Conservation (phyloP, 352 stramenopile genomes). For the Phytophthora foliorum region DNA sequence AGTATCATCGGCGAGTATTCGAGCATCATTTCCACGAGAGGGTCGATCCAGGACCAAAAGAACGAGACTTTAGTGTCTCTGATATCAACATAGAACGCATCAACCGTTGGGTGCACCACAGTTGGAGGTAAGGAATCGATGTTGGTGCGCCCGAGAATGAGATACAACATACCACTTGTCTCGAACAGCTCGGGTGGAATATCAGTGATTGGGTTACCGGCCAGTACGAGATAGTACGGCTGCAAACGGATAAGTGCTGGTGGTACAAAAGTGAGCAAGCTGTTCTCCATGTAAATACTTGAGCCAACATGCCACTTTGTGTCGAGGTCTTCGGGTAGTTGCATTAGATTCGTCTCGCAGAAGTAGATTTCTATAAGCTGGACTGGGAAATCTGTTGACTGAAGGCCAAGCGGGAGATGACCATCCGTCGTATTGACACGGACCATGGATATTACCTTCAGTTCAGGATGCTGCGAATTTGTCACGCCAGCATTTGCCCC, state of each 20-base stretch:
- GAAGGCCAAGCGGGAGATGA: constrained; percentile 43
- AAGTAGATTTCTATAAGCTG: constrained; percentile 44
- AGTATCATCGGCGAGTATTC: constrained; percentile 13
- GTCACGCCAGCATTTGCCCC: constrained; percentile 32
- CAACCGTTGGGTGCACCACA: neutral
- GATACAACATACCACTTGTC: constrained; percentile 10
- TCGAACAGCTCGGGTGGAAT: constrained; percentile 27
- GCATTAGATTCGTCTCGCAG: constrained; percentile 40
- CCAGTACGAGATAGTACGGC: constrained; percentile 21
- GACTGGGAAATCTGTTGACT: constrained; percentile 42
- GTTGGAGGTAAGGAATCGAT: constrained; percentile 17
- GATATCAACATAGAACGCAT: constrained; percentile 15
- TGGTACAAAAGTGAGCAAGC: constrained; percentile 14
- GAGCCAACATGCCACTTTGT: constrained; percentile 31
- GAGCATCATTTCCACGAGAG: constrained; percentile 20
- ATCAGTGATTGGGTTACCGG: constrained; percentile 26
- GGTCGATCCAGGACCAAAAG: constrained; percentile 39
- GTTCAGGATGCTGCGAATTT: constrained; percentile 30
- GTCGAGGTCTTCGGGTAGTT: constrained; percentile 48
- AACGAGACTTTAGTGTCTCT: constrained; percentile 19
- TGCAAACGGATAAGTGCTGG: constrained; percentile 21
- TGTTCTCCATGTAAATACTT: constrained; percentile 29
- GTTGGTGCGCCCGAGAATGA: constrained; percentile 22
- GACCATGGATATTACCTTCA: constrained; percentile 44
- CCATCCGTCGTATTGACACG: constrained; percentile 35